Evolutionary conservation across 768 basidiomycete species (phyloP).

Genomic region (Kwoniella pini): DNA sequence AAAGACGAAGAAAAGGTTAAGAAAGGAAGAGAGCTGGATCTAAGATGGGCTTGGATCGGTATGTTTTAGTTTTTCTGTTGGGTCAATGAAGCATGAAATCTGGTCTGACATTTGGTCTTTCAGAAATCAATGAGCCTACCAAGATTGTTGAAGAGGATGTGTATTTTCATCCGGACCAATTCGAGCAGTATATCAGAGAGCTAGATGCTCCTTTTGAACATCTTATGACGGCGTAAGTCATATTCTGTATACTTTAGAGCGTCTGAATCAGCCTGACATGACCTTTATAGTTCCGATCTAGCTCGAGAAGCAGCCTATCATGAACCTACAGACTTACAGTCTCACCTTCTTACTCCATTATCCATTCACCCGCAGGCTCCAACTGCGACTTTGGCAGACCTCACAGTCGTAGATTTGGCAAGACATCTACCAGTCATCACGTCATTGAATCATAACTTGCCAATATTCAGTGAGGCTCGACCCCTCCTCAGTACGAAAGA

Average conservation of each 20-base stretch:
- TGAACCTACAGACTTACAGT: slow-evolving; percentile 6
- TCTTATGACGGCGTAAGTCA: slow-evolving; percentile 38
- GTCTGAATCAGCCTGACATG: too few relatives aligned
- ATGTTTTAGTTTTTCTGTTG: slow-evolving; percentile 13
- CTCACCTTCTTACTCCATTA: slow-evolving; percentile 17
- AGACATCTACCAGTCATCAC: slow-evolving; percentile 6
- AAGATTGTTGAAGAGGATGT: not conserved
- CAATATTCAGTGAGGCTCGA: not conserved
- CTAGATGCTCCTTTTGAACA: slow-evolving; percentile 42
- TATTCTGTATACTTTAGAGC: too few relatives aligned
- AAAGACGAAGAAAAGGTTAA: slow-evolving; percentile 7
- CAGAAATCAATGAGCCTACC: slow-evolving; percentile 19
- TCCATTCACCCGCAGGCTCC: slow-evolving; percentile 10
- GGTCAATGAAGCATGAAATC: too few relatives aligned
- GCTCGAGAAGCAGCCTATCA: slow-evolving; percentile 24
- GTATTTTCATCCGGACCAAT: slow-evolving; percentile 10
- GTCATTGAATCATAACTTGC: not conserved
- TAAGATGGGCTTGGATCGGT: slow-evolving; percentile 42
- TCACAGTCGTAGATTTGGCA: not conserved
- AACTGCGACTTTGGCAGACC: not conserved
- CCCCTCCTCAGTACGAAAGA: not conserved
- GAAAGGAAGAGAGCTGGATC: slow-evolving; percentile 14
- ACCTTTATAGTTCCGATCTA: slow-evolving; percentile 24
- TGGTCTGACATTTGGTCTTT: too few relatives aligned
- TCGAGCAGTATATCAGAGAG: slow-evolving; percentile 28